Percentiles rank a stretch among this genome's conserved stretches.
Conservation (phyloP, 352 stramenopile species). For the Globisporangium middletonii region DNA sequence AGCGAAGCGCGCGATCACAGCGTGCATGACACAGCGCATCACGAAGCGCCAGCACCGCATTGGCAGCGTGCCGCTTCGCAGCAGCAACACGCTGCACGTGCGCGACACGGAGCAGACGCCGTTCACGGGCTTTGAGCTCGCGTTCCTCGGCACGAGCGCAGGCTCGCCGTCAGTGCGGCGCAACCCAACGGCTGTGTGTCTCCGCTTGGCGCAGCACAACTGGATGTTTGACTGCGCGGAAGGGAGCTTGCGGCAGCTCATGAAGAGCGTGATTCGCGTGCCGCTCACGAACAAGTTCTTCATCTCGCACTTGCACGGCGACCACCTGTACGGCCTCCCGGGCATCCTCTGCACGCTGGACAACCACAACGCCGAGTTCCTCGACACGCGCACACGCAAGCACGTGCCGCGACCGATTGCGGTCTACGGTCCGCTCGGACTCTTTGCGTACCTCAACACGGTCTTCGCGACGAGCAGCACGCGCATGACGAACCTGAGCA, state of each 20-base stretch:
- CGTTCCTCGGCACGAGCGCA: constrained; percentile 78
- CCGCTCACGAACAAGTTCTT: constrained; percentile 83
- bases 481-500: constrained; percentile 56
- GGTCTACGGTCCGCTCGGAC: constrained; percentile 70
- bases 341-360: constrained; percentile 82
- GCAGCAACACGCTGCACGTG: constrained; percentile 47
- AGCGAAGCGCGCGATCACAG: constrained; percentile 8
- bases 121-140: constrained; percentile 82
- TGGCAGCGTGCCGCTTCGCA: constrained; percentile 47
- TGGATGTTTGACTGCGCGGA: constrained; percentile 90
- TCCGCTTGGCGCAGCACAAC: constrained; percentile 58
- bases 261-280: constrained; percentile 69
- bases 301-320: constrained; percentile 78
- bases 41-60: constrained; percentile 32
- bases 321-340: constrained; percentile 80
- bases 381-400: constrained; percentile 49
- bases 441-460: constrained; percentile 78
- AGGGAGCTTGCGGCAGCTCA: constrained; percentile 72
- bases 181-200: constrained; percentile 54
- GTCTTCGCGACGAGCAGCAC: constrained; percentile 59
- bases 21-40: constrained; percentile 25
- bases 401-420: constrained; percentile 42
- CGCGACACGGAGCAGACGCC: constrained; percentile 22
- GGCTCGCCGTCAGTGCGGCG: constrained; percentile 64
- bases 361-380: constrained; percentile 61